A percentile compares a stretch with the other conserved stretches of the same genome.
Evolutionary conservation across 768 basidiomycete species (phyloP).

Genomic region (Xerocomus potaroensis): DNA sequence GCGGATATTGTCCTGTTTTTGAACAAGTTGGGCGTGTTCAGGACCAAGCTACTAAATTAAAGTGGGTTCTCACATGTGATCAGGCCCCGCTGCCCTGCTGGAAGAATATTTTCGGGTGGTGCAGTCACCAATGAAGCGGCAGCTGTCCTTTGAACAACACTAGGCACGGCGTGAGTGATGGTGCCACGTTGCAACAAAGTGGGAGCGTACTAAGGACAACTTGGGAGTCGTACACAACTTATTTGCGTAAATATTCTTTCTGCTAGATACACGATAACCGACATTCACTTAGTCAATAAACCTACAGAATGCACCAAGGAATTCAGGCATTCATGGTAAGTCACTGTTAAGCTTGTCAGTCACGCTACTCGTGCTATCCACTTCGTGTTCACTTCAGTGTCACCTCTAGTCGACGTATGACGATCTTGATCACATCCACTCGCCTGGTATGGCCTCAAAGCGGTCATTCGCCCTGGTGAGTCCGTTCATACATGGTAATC

Average conservation of each 20-base stretch:
- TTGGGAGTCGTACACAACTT: constrained; percentile 89
- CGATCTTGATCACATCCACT: too few relatives aligned
- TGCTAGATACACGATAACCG: constrained; percentile 87
- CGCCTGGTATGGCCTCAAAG: too few relatives aligned
- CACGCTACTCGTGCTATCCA: too few relatives aligned
- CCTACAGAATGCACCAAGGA: constrained; percentile 79
- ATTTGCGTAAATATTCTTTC: too few relatives aligned
- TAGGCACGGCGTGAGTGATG: constrained; percentile 92
- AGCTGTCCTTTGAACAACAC: too few relatives aligned
- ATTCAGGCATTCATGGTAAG: constrained; percentile 83
- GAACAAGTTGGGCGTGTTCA: constrained; percentile 76
- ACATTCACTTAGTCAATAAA: constrained; percentile 80
- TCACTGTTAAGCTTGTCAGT: too few relatives aligned
- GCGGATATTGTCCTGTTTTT: constrained; percentile 65
- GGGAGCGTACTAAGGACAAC: constrained; percentile 80
- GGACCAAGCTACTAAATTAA: constrained; percentile 61
- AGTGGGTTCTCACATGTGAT: background rate
- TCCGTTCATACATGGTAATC: too few relatives aligned
- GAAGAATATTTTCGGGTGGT: constrained; percentile 77
- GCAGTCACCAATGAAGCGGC: constrained; percentile 91
- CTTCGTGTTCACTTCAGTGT: too few relatives aligned
- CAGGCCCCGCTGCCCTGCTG: constrained; percentile 73
- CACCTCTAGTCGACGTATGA: too few relatives aligned
- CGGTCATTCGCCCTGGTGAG: too few relatives aligned
- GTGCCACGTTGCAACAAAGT: constrained; percentile 91